A percentile compares a stretch with the other conserved stretches of the same genome.
phyloP scores from a whole-genome alignment of 805 yeast genomes.

The Candida odintsovae region DNA sequence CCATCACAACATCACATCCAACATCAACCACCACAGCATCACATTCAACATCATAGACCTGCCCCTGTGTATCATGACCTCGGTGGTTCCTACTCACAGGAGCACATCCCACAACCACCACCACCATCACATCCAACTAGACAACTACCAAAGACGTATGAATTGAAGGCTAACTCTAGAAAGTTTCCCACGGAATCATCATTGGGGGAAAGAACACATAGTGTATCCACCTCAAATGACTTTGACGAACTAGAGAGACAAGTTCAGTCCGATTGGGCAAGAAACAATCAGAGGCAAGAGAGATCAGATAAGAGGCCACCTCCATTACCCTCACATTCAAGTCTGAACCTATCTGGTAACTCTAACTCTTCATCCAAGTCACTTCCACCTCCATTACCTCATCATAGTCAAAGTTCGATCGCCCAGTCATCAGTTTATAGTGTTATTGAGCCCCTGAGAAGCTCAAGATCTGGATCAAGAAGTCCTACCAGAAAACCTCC shows the following conservation, averaged over 20 bases:
- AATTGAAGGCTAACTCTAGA: not conserved
- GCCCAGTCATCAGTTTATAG: constrained; percentile 9
- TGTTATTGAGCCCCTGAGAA: constrained; percentile 16
- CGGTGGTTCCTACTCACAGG: not conserved
- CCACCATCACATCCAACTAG: not conserved
- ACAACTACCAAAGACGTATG: not conserved
- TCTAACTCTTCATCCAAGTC: constrained; percentile 3
- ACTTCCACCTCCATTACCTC: constrained; percentile 12
- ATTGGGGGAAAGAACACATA: not conserved
- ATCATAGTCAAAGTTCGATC: constrained; percentile 2
- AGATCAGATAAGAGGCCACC: constrained; percentile 15
- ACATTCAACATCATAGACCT: not conserved
- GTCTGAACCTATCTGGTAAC: constrained; percentile 3
- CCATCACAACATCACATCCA: not conserved
- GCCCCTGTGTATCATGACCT: not conserved
- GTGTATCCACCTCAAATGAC: constrained; percentile 11
- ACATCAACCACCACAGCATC: not conserved
- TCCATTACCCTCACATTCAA: constrained; percentile 24
- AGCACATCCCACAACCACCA: constrained; percentile 1
- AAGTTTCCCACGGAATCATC: constrained; percentile 1
- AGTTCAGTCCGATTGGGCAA: constrained; percentile 26
- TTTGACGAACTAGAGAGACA: constrained; percentile 30
- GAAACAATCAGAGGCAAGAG: constrained; percentile 2
- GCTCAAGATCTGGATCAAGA: constrained; percentile 2
- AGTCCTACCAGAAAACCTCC: constrained; percentile 21